Conservation (phyloP, 805 yeast genomes). For the Maudiozyma bulderi region DNA sequence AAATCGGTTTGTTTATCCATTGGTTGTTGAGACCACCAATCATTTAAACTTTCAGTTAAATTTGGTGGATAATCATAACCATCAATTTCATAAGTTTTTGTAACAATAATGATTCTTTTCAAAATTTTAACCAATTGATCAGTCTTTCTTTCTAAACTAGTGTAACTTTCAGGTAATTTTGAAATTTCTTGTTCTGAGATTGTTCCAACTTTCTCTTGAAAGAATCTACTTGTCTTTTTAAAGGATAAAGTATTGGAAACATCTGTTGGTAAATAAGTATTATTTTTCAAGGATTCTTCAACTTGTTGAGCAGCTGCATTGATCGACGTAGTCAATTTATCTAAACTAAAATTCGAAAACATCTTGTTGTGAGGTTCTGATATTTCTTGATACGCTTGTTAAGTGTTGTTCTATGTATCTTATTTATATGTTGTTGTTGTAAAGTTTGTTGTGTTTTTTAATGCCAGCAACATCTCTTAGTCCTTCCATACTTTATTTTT, state of each 20-base stretch:
- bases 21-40: conserved; percentile 34
- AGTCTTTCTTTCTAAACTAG: conserved; percentile 54
- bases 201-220: conserved; percentile 55
- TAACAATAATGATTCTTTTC: conserved; percentile 40
- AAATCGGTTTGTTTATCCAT: conserved; percentile 1
- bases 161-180: conserved; percentile 66
- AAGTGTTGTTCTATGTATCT: too few relatives aligned
- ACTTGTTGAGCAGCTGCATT: conserved; percentile 26
- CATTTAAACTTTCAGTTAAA: conserved; percentile 52
- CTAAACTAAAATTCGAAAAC: conserved; percentile 21
- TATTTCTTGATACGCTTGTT: too few relatives aligned
- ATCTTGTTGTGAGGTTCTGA: not conserved
- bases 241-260: conserved; percentile 25
- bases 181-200: conserved; percentile 48
- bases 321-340: conserved; percentile 24
- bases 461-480: too few relatives aligned
- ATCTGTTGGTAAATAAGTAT: conserved; percentile 22
- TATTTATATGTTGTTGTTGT: too few relatives aligned
- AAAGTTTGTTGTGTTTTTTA: too few relatives aligned
- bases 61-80: conserved; percentile 81
- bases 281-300: conserved; percentile 22
- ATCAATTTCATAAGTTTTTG: conserved; percentile 60
- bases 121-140: conserved; percentile 56
- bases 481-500: too few relatives aligned
- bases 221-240: conserved; percentile 22